Percentiles rank a stretch among this genome's conserved stretches.
Conservation (phyloP, 345 rosid genomes). For the Abelmoschus esculentus region DNA sequence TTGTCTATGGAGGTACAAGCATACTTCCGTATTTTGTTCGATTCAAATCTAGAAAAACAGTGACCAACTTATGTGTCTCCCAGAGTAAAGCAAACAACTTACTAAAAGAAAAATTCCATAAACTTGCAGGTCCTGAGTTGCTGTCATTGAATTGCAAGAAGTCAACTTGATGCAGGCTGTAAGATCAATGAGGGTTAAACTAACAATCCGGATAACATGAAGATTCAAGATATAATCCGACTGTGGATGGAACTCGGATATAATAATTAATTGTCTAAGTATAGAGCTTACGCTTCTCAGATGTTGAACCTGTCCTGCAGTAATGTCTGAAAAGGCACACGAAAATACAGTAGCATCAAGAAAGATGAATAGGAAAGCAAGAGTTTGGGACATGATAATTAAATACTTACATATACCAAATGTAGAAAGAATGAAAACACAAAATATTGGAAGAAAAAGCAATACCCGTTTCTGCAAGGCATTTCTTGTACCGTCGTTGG, state of each 20-base stretch:
- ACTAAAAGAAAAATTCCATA: constrained; percentile 81
- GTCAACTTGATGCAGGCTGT: constrained; percentile 83
- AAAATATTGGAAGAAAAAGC: constrained; percentile 15
- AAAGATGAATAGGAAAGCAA: neutral
- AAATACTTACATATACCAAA: too few species aligned
- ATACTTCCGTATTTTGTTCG: neutral
- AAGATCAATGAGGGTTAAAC: constrained; percentile 21
- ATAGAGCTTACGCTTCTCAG: constrained; percentile 51
- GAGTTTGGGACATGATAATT: too few species aligned
- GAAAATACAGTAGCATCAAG: constrained; percentile 2
- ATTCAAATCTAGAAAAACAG: too few species aligned
- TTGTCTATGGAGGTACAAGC: neutral
- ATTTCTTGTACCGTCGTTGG: constrained; percentile 34
- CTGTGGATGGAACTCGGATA: neutral
- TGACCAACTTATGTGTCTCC: neutral
- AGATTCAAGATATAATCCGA: neutral
- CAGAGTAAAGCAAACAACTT: constrained; percentile 23
- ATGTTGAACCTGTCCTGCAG: constrained; percentile 77
- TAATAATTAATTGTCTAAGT: constrained; percentile 1
- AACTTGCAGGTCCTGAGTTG: constrained; percentile 69
- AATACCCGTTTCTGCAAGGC: constrained; percentile 54
- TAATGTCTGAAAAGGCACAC: constrained; percentile 51
- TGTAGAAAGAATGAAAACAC: neutral
- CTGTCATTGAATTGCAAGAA: constrained; percentile 55
- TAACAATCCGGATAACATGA: neutral